Evolutionary conservation across 495 filamentous ascomycete genomes (phyloP), one percentile per base, ranked within the genome.

Genomic region (Aspergillus incahuasiensis): DNA sequence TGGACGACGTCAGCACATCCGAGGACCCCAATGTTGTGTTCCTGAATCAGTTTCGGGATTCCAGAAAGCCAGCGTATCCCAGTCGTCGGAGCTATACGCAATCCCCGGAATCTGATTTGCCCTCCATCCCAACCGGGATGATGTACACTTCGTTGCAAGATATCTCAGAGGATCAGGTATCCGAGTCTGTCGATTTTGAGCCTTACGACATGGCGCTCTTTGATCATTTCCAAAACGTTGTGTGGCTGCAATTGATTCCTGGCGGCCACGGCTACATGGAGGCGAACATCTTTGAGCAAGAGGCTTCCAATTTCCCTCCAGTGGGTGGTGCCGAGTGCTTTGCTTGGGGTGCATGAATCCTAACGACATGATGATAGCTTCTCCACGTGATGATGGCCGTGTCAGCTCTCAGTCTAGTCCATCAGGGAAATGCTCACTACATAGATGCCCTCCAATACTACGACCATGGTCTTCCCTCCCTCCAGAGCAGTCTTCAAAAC

Each of bases 361-460:
- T 63, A 54, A 63, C 63, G 57, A 65, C 49, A 20, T 49, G 28
- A 20, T 24, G 38, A 18, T 28, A 85, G 82, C 76, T 85, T 48
- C 77, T 77, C 42, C 78, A 82, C 61, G 82, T 81, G n/a, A 79
- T 86, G 48, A 81, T 82, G 75, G 81, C 82, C 6, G 61, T 85
- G 7, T 79, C 78, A 15, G 81, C 80, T 16, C 73, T 86, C 47
- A 81, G 76, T 59, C 69, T 83, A 39, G 73, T 76, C 15, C 75
- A 76, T 60, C 73, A 73, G 58, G 72, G 74, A 35, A 70, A 68
- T 24, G 63, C 68, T 19, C 71, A 74, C 48, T 74, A 69, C 52
- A 61, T 79, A 44, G 72, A 79, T 58, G 75, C 80, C 12, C 58
- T 81, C 43, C 76, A 82, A 54, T 80, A 85, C 56, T 84, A 84